Conservation (phyloP, 2,329 filamentous ascomycete species). For the Hypomyces rosellus region DNA sequence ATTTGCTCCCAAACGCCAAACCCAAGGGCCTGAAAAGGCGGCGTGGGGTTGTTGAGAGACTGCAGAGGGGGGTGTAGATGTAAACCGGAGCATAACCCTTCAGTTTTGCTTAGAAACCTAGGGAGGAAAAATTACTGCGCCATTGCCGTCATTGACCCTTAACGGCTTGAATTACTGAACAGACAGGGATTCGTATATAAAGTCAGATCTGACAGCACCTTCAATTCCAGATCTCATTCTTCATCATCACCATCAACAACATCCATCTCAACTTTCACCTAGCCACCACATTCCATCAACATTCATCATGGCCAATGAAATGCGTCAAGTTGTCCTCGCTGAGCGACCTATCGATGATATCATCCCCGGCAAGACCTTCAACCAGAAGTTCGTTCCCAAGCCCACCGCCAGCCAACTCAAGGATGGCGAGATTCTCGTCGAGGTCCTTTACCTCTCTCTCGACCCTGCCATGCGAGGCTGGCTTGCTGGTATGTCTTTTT, state of each 20-base stretch:
- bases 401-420: conserved; percentile 49
- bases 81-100: too few species aligned
- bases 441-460: conserved; percentile 58
- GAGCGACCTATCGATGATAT: conserved; percentile 56
- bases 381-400: conserved; percentile 42
- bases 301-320: conserved; percentile 36
- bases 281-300: neutral
- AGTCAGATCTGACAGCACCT: neutral
- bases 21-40: too few species aligned
- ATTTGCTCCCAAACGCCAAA: too few species aligned
- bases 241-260: neutral
- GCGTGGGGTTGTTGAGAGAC: too few species aligned
- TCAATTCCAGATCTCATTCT: neutral
- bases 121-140: neutral
- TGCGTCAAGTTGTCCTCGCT: conserved; percentile 51
- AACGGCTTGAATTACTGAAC: neutral
- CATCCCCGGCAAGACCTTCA: conserved; percentile 60
- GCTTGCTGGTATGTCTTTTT: conserved; percentile 46
- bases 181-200: conserved; percentile 2
- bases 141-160: neutral
- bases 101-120: too few species aligned
- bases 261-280: neutral
- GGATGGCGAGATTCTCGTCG: conserved; percentile 58
- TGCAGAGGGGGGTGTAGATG: too few species aligned
- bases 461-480: conserved; percentile 74